phyloP scores from a whole-genome alignment of 2,329 filamentous ascomycete species.

The Diaporthe eres region DNA sequence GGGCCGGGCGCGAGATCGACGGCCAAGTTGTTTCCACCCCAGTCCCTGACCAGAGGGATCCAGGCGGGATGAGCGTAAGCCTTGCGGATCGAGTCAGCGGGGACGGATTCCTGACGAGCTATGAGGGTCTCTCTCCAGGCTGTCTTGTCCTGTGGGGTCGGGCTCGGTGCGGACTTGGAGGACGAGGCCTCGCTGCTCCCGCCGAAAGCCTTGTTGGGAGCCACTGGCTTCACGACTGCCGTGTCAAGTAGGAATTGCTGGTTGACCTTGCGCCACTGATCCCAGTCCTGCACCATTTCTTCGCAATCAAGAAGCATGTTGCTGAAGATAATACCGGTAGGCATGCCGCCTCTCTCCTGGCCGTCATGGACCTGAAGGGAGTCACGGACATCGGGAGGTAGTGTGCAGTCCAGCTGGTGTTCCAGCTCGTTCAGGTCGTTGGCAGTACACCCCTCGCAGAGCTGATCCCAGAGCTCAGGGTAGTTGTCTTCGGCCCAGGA shows the following conservation, averaged over 20 bases:
- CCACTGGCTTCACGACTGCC: constrained; percentile 69
- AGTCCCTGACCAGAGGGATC: constrained; percentile 97
- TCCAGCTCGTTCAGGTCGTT: constrained; percentile 98
- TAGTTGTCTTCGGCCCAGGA: constrained; percentile 96
- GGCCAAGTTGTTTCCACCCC: constrained; percentile 98
- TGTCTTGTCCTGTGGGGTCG: constrained; percentile 66
- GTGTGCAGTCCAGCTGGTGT: constrained; percentile 92
- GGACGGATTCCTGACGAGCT: constrained; percentile 88
- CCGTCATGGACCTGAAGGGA: constrained; percentile 93
- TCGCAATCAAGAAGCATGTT: constrained; percentile 98
- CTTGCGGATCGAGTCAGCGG: constrained; percentile 88
- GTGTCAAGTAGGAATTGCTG: constrained; percentile 83
- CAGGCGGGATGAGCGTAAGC: constrained; percentile 94
- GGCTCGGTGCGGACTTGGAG: constrained; percentile 71
- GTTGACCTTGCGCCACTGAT: constrained; percentile 95
- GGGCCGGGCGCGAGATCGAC: constrained; percentile 94
- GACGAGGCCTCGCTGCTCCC: constrained; percentile 78
- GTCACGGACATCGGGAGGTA: constrained; percentile 94
- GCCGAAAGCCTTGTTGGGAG: constrained; percentile 80
- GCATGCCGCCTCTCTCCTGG: constrained; percentile 93
- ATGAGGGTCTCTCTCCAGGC: constrained; percentile 90
- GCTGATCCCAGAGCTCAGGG: constrained; percentile 91
- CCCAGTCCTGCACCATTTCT: constrained; percentile 98
- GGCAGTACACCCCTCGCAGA: constrained; percentile 90
- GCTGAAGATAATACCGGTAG: constrained; percentile 93